These are phyloP conservation scores for Coemansia sp. DNA, from an alignment of 192 early-diverging fungal species.

Conservation along the genomic window DNA sequence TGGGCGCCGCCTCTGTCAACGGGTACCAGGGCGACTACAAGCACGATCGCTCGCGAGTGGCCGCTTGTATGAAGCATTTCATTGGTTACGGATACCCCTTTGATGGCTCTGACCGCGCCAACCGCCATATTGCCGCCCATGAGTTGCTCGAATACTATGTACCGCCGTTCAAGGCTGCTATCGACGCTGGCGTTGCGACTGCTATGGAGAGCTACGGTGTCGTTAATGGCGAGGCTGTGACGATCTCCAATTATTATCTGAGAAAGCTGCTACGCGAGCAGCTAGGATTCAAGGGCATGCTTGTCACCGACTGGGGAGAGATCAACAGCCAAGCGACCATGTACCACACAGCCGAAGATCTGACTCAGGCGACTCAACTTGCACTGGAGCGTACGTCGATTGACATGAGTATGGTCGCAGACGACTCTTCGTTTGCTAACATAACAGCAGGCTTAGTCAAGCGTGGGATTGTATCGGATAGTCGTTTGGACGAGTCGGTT, in stretches of 20 bases:
- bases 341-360: conserved; percentile 47
- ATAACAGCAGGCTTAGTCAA: conserved; percentile 42
- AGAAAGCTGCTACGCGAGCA: conserved; percentile 54
- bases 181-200: conserved; percentile 60
- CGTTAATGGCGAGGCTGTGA: conserved; percentile 60
- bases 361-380: conserved; percentile 45
- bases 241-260: conserved; percentile 58
- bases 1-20: conserved; percentile 55
- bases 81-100: conserved; percentile 64
- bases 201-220: conserved; percentile 67
- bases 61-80: conserved; percentile 68
- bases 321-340: conserved; percentile 56
- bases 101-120: conserved; percentile 38
- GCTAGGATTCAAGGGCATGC: conserved; percentile 59
- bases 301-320: conserved; percentile 66
- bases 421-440: conserved; percentile 56
- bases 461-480: conserved; percentile 27
- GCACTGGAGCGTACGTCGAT: conserved; percentile 53
- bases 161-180: conserved; percentile 60
- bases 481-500: conserved; percentile 55
- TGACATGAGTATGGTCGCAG: conserved; percentile 66
- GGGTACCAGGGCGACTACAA: conserved; percentile 72
- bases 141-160: conserved; percentile 64
- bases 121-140: conserved; percentile 53
- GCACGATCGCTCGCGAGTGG: conserved; percentile 59